These are phyloP conservation scores for Penicillium argentinense DNA, from an alignment of 495 filamentous ascomycete genomes.

Conservation along the genomic window DNA sequence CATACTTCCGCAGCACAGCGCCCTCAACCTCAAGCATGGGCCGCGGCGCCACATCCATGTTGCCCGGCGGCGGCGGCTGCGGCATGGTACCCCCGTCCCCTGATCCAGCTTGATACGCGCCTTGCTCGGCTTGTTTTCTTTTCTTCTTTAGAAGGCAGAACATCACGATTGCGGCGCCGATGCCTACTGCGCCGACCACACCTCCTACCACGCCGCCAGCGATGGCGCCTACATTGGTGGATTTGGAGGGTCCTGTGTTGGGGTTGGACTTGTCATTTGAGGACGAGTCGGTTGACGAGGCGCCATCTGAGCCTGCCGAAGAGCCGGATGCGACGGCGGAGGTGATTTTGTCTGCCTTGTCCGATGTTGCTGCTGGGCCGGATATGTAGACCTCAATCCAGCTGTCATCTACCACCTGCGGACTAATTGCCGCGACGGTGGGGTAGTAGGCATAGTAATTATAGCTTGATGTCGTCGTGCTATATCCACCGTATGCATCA, in stretches of 20 bases:
- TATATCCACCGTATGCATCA: background rate
- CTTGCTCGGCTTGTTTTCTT: slow-evolving; percentile 3
- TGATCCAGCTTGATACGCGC: background rate
- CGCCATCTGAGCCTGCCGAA: background rate
- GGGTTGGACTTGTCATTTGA: background rate
- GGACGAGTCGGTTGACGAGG: background rate
- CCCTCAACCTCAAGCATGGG: slow-evolving; percentile 12
- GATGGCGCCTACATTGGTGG: slow-evolving; percentile 11
- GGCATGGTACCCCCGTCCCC: background rate
- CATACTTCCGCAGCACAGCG: slow-evolving; percentile 1
- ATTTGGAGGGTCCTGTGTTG: background rate
- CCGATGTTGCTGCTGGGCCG: background rate
- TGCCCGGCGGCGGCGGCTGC: background rate
- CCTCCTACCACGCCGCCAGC: slow-evolving; percentile 18
- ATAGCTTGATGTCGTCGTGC: background rate
- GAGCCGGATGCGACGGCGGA: background rate
- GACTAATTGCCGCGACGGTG: slow-evolving; percentile 1
- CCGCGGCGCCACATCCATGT: background rate
- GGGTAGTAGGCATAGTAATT: background rate
- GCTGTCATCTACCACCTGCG: slow-evolving; percentile 3
- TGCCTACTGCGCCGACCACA: slow-evolving; percentile 14
- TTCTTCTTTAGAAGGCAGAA: slow-evolving; percentile 10
- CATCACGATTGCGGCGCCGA: slow-evolving; percentile 9
- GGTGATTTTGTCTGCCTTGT: background rate
- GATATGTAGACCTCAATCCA: slow-evolving; percentile 4